A percentile compares a stretch with the other conserved stretches of the same genome.
Conservation (phyloP, 768 basidiomycete genomes). For the Porphyrellus cyaneotinctus region DNA sequence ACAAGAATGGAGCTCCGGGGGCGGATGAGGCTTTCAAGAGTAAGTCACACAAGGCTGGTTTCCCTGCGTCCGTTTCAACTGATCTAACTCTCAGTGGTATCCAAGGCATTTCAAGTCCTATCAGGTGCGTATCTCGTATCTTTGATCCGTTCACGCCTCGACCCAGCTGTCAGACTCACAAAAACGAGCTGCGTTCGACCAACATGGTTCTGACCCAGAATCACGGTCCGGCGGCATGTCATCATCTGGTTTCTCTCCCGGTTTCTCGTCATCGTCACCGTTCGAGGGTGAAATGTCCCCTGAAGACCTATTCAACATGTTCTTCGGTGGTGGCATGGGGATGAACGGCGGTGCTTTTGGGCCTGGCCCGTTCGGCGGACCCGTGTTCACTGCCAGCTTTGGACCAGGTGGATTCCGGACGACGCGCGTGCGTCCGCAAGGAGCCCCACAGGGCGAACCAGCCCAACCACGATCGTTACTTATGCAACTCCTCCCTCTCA, state of each 20-base stretch:
- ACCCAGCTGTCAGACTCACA: conserved; percentile 57
- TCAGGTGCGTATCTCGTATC: conserved; percentile 48
- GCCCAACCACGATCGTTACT: conserved; percentile 55
- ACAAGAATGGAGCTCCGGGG: conserved; percentile 95
- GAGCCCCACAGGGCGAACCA: conserved; percentile 35
- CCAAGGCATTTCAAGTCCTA: conserved; percentile 93
- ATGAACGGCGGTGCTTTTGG: conserved; percentile 48
- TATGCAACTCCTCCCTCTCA: conserved; percentile 77
- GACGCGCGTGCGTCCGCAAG: conserved; percentile 45
- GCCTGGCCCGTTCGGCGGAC: conserved; percentile 42
- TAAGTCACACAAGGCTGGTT: conserved; percentile 37
- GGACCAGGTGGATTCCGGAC: conserved; percentile 81
- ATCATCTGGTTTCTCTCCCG: conserved; percentile 46
- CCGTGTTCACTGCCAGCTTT: conserved; percentile 75
- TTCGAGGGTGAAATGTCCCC: conserved; percentile 88
- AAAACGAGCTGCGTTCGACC: conserved; percentile 85
- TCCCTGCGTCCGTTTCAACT: not conserved
- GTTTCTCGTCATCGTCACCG: conserved; percentile 46
- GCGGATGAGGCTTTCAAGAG: conserved; percentile 98
- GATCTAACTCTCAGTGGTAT: conserved; percentile 66
- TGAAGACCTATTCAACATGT: conserved; percentile 97
- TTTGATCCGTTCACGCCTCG: not conserved
- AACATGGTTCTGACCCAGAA: conserved; percentile 85
- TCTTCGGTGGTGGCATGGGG: conserved; percentile 72
- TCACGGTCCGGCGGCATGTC: conserved; percentile 71